Base-by-base conservation (phyloP, 1,139 yeast genomes). In the Nakaseomyces glabratus region DNA sequence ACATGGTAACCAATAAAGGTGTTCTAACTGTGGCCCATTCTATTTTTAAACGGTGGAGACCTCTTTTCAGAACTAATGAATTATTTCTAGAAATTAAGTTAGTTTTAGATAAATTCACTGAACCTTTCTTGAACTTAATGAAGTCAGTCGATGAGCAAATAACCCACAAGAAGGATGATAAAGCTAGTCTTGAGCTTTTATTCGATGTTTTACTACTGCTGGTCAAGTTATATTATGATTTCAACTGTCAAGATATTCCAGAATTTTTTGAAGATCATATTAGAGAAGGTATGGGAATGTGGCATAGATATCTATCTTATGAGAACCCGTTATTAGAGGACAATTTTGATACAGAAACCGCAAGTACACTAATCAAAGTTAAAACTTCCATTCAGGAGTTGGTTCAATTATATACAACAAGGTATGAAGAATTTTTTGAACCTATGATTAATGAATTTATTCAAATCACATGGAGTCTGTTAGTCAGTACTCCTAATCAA, bases 211-310 rank as follows among this genome's bases (percentile, higher is more conserved):
- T 88, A 48, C 63, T 81, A 34, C 61, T 86, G 20, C 65, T 88
- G 41, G 63, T 81, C 25, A 90, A 88, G 55, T 73, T 93, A 30
- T 93, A 82, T 57, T 85, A 77, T 53, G 99, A 93, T 58, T 74
- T 93, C 51, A 93, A 90, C 58, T 88, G 96, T 60, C 98, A 93
- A 61, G 98, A 93, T 61, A 79, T 93, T 37, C 98, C 99, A 2
- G 98, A 88, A 58, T 90, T 88, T 56, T 93, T 93, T 55, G 99
- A 93, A 61, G 98, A 93, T 59, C 75, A 93, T 56, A 62, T 90
- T 63, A 65, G 69, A 34, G 65, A 64, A 20, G 86, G 94, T 37
- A 82, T 93, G 93, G 68, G 68, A 8, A 71, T 88, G 23, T 68
- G 88, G 52, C 93, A 84, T 56, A 82, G 81, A 57, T 90, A 86